Conservation (phyloP, 2,329 filamentous ascomycete species). For the Tolypocladium tundrense region DNA sequence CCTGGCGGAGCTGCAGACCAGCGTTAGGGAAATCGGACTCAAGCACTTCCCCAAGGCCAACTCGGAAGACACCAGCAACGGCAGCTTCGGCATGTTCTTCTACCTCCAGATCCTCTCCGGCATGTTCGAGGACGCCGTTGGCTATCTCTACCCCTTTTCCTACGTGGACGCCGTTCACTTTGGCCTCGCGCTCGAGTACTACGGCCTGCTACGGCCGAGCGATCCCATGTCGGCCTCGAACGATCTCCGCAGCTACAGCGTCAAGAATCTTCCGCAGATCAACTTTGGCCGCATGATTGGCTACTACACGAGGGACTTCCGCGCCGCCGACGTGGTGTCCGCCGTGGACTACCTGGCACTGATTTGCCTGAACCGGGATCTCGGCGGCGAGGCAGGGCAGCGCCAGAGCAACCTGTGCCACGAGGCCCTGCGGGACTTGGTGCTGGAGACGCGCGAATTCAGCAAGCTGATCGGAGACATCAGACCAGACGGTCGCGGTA, state of each 20-base stretch:
- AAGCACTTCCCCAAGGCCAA: constrained; percentile 80
- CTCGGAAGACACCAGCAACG: constrained; percentile 62
- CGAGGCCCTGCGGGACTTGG: constrained; percentile 84
- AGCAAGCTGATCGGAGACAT: constrained; percentile 90
- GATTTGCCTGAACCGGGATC: constrained; percentile 83
- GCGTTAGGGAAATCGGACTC: constrained; percentile 79
- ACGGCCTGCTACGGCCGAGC: constrained; percentile 78
- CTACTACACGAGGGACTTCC: constrained; percentile 93
- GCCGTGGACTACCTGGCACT: constrained; percentile 89
- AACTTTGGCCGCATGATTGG: constrained; percentile 92
- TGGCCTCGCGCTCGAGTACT: constrained; percentile 78
- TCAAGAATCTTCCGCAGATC: constrained; percentile 65
- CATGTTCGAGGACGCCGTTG: constrained; percentile 87
- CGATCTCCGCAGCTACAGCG: constrained; percentile 58
- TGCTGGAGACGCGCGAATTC: constrained; percentile 95
- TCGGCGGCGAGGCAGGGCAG: constrained; percentile 61
- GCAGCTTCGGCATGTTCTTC: constrained; percentile 83
- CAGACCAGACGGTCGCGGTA: constrained; percentile 70
- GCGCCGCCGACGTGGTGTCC: constrained; percentile 76
- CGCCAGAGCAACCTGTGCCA: constrained; percentile 78
- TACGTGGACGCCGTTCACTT: constrained; percentile 95
- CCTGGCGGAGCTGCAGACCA: constrained; percentile 60
- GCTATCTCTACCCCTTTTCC: constrained; percentile 83
- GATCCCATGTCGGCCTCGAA: constrained; percentile 67
- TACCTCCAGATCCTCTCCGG: constrained; percentile 84